These are phyloP conservation scores for Backusella circina DNA, from an alignment of 192 early-diverging fungal genomes.

Conservation along the genomic window DNA sequence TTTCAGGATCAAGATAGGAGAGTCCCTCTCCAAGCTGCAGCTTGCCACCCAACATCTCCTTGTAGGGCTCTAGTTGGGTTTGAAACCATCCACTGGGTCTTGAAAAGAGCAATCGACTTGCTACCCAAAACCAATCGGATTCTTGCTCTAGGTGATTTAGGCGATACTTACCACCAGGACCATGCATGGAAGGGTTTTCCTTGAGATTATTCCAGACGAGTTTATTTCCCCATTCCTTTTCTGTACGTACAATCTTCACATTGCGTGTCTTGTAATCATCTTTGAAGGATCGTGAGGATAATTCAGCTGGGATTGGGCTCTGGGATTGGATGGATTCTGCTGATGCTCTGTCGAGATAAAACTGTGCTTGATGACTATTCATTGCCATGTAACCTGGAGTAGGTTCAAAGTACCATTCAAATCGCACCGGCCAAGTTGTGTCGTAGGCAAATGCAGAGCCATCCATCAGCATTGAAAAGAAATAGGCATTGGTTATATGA, in stretches of 20 bases:
- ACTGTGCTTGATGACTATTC: conserved; percentile 15
- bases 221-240: not conserved
- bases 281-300: not conserved
- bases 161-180: conserved; percentile 4
- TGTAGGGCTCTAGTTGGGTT: conserved; percentile 12
- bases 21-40: not conserved
- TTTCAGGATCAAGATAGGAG: conserved; percentile 16
- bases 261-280: not conserved
- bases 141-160: not conserved
- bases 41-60: conserved; percentile 16
- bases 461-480: conserved; percentile 21
- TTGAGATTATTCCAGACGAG: not conserved
- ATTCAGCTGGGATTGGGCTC: not conserved
- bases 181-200: not conserved
- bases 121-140: conserved; percentile 33
- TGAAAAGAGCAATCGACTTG: conserved; percentile 18
- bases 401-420: conserved; percentile 29
- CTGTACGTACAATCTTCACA: conserved; percentile 4
- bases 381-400: conserved; percentile 19
- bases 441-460: conserved; percentile 23
- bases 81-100: conserved; percentile 25
- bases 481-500: conserved; percentile 18
- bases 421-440: conserved; percentile 9
- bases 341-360: conserved; percentile 12
- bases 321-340: not conserved